Evolutionary conservation across 2,329 filamentous ascomycete species (phyloP), one percentile per base, ranked within the genome.

Genomic region (Pyrenophora graminea): DNA sequence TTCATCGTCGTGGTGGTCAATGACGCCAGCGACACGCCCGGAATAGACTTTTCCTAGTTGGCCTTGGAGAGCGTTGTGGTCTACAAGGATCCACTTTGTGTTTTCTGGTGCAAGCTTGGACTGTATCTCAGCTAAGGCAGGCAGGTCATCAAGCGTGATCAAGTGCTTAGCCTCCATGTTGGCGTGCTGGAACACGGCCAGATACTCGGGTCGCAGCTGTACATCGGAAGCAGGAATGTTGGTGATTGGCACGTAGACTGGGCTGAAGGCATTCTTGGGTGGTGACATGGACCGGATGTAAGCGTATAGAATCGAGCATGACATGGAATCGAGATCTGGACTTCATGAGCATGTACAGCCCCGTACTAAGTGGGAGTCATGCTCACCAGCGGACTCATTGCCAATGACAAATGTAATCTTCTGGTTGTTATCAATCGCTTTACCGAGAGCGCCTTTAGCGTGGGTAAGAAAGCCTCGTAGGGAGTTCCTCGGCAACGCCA

Each of bases 1-100:
- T 64, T 94, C 90, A 55, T 94, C 89, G 0, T 82, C 85, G 68
- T 94, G 90, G 72, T 94, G 90, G 71, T 94, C 90, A 46, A 94
- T 82, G 57, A 86, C 86, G 3, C 86, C 88, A 4, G 79, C 73
- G 0, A 92, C 81, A 7, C 77, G 75, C 3, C 66, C 54, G 0
- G 74, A 73, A 64, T 84, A 89, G 13, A 77, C 71, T 32, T 69
- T 72, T 13, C 79, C 82, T 13, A 93, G 75, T 12, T 73, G 63
- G 0, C 88, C 88, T 5, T 87, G 86, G 40, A 90, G 76, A 1
- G 78, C 80, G 67, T 94, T 94, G 77, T 94, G 90, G 73, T 94
- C 90, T 3, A 94, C 88, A 1, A 94, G 77, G 15, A 90, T 74
- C 88, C 88, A 91, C 42, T 76, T 77, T 1, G 87, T 87, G 39